Percentiles rank a stretch among this genome's conserved stretches.
These are phyloP conservation scores for Verruconis gallopava DNA, from an alignment of 2,329 filamentous ascomycete genomes.

Conservation along the genomic window DNA sequence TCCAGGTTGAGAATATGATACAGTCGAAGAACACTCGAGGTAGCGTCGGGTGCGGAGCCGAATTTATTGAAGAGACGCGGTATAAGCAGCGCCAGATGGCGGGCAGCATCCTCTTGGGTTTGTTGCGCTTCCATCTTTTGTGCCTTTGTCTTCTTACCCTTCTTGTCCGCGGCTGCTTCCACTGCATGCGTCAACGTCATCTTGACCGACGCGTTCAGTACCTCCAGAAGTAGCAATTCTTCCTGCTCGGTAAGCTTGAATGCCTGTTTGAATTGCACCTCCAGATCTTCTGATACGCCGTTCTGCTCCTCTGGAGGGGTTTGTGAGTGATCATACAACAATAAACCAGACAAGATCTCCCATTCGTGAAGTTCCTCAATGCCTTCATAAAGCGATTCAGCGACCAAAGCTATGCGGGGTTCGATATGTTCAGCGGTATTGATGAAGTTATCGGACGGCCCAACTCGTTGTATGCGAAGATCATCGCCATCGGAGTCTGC, in stretches of 20 bases:
- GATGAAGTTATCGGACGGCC: slow-evolving; percentile 30
- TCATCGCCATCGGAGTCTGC: slow-evolving; percentile 25
- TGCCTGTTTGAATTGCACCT: slow-evolving; percentile 53
- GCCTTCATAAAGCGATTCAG: slow-evolving; percentile 72
- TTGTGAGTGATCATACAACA: slow-evolving; percentile 77
- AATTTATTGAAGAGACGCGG: slow-evolving; percentile 86
- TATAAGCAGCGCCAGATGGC: slow-evolving; percentile 65
- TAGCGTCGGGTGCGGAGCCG: slow-evolving; percentile 75
- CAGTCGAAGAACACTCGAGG: slow-evolving; percentile 71
- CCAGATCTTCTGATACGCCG: slow-evolving; percentile 43
- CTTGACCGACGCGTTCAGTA: slow-evolving; percentile 72
- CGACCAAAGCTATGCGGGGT: slow-evolving; percentile 73
- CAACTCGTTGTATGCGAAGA: slow-evolving; percentile 16
- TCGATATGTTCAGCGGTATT: slow-evolving; percentile 55
- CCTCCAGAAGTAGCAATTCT: slow-evolving; percentile 74
- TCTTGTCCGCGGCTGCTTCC: slow-evolving; percentile 46
- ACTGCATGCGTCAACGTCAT: slow-evolving; percentile 52
- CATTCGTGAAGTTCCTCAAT: slow-evolving; percentile 72
- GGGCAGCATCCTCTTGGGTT: slow-evolving; percentile 63
- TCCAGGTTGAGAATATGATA: slow-evolving; percentile 79
- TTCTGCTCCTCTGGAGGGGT: slow-evolving; percentile 39
- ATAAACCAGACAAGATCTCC: slow-evolving; percentile 79
- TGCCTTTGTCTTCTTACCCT: slow-evolving; percentile 41
- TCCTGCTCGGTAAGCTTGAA: slow-evolving; percentile 64
- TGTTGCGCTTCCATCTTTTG: slow-evolving; percentile 47